Base-by-base conservation (phyloP, 2,329 filamentous ascomycete species). In the Cladorrhinum sp. region DNA sequence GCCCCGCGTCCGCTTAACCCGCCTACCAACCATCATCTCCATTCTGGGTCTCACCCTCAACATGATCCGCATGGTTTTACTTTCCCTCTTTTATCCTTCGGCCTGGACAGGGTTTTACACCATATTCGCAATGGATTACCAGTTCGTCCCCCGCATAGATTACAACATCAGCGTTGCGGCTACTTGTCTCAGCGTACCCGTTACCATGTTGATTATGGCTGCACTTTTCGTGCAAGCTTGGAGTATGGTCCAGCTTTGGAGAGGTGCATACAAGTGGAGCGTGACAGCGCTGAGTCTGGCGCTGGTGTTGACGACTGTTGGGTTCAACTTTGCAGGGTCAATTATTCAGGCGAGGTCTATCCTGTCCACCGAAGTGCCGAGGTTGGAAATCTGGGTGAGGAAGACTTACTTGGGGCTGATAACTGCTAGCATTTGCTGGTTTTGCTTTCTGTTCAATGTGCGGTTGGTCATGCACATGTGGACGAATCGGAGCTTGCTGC, bases 21-120 rank as follows among this genome's bases (percentile, higher is more conserved):
- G 87, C 1, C 70, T 79, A 0, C 81, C 91, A 20, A 90, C 89
- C 71, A 69, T 87, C 64, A 77, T 92, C 67, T 92, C 93, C 70
- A 66, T 82, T 20, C 61, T 80, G 23, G 83, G 84, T 13, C 80
- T 96, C 20, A 55, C 82, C 53, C 70, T 86, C 69, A 86, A 88
- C 73, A 76, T 83, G 54, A 72, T 85, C 50, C 86, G 89, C 61
- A 81, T 79, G 69, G 71, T 81, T 16, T 74, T 91, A 4, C 76
- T 85, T 22, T 75, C 78, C 56, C 69, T 85, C 59, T 89, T 83
- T 72, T 87, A 85, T 69, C 82, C 84, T 8, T 85, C 85, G 2
- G 76, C 79, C 3, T 87, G 85, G 66, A 77, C 81, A 66, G 78
- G 86, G 56, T 81, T 87, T 59, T 92, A 92, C 72, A 74, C 81